Percentiles rank a stretch among this genome's conserved stretches.
Evolutionary conservation across 1,284 basidiomycete genomes (phyloP).

Genomic region (Omphalotus olearius): DNA sequence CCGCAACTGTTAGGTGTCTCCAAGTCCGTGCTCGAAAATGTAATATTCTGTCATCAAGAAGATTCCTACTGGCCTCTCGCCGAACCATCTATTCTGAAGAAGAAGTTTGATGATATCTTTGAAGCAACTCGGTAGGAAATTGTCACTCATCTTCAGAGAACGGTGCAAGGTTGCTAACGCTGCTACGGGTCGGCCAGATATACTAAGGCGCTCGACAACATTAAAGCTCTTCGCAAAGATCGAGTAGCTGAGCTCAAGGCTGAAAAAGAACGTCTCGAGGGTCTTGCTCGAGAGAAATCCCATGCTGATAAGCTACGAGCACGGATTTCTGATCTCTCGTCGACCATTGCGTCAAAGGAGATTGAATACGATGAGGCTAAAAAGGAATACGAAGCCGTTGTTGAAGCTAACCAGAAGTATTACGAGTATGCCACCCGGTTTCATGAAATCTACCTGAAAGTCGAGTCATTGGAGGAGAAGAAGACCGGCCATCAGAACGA

Average conservation of each 20-base stretch:
- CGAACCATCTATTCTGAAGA: slow-evolving; percentile 90
- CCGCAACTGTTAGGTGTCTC: slow-evolving; percentile 93
- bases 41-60: slow-evolving; percentile 99
- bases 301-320: slow-evolving; percentile 81
- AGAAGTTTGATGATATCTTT: slow-evolving; percentile 99
- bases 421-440: slow-evolving; percentile 84
- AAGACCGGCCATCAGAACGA: slow-evolving; percentile 53
- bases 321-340: slow-evolving; percentile 63
- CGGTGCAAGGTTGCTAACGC: slow-evolving; percentile 6
- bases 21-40: slow-evolving; percentile 95
- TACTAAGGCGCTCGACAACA: slow-evolving; percentile 94
- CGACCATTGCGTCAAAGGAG: slow-evolving; percentile 67
- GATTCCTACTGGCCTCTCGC: slow-evolving; percentile 98
- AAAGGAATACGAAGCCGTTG: slow-evolving; percentile 61
- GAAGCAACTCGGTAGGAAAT: slow-evolving; percentile 84
- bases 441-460: slow-evolving; percentile 75
- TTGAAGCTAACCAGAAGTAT: slow-evolving; percentile 76
- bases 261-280: slow-evolving; percentile 85
- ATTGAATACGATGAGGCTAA: slow-evolving; percentile 73
- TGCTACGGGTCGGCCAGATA: slow-evolving; percentile 50
- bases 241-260: slow-evolving; percentile 88
- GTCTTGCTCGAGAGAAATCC: slow-evolving; percentile 79
- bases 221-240: slow-evolving; percentile 89
- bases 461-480: slow-evolving; percentile 64
- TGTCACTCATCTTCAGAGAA: background rate